These are phyloP conservation scores for Akanthomyces lecanii DNA, from an alignment of 2,329 filamentous ascomycete genomes.

Conservation along the genomic window DNA sequence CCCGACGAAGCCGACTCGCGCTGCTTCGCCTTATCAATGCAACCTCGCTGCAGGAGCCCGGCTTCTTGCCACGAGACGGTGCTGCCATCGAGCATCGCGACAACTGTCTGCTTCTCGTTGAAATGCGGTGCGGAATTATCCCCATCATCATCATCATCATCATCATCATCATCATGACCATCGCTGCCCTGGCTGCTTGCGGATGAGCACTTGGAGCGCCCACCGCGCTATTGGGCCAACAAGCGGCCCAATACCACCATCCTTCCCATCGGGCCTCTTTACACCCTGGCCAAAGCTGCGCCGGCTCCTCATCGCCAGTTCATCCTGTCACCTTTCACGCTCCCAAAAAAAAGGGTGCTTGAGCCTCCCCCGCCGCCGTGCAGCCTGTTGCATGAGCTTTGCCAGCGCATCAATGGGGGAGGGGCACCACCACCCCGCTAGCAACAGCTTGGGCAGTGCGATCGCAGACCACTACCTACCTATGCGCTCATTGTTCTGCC, in stretches of 20 bases:
- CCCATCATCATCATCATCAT: not conserved
- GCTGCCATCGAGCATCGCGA: not conserved
- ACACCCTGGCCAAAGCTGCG: not conserved
- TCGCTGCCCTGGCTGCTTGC: not conserved
- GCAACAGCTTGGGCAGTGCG: not conserved
- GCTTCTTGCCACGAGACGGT: not conserved
- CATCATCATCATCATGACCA: not conserved
- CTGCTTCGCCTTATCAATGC: not conserved
- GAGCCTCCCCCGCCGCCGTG: constrained; percentile 5
- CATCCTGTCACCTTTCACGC: not conserved
- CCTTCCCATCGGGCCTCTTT: constrained; percentile 4
- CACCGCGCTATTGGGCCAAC: constrained; percentile 4
- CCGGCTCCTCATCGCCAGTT: not conserved
- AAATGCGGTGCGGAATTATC: not conserved
- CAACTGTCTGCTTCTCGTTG: not conserved
- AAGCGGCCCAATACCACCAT: constrained; percentile 15
- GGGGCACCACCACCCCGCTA: constrained; percentile 12
- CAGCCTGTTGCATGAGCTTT: constrained; percentile 11
- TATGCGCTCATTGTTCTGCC: not conserved
- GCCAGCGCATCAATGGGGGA: constrained; percentile 17
- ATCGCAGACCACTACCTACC: constrained; percentile 1
- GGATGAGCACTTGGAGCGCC: not conserved
- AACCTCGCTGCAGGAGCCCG: not conserved
- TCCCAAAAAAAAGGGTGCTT: not conserved
- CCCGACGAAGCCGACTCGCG: not conserved